Evolutionary conservation across 768 basidiomycete genomes (phyloP), one percentile per base, ranked within the genome.

Genomic region (Tremella yokohamensis): DNA sequence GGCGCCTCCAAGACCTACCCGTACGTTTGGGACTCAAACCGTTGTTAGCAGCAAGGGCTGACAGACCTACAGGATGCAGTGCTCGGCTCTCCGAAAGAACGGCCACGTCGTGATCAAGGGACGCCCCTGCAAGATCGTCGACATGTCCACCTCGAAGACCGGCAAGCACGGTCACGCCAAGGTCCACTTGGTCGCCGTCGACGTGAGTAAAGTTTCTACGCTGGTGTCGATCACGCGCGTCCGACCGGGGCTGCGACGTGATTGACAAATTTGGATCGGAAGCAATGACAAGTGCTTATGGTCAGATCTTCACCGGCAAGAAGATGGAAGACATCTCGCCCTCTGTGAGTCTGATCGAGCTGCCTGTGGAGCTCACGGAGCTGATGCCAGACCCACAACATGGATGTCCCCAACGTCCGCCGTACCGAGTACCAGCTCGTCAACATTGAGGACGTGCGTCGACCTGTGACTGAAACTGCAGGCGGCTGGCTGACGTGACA

Each of bases 131-230:
- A 98, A 98, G 78, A 78, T 80, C 57, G 86, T 92, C 71, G 92
- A 96, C 78, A 97, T 96, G 93, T 94, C 91, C 63, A 96, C 93
- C 81, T 98, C 93, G 78, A 98, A 98, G 65, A 74, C 70, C 50
- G 93, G 94, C 72, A 98, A 98, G 85, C 94, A 98, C 82, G 94
- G 94, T 72, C 94, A 99, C 82, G 94, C 96, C 79, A 99, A 98
- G 81, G 96, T 98, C 76, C 92, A 98, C 80, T 84, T 99, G 63
- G 84, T 97, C 70, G 96, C 86, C 77, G 89, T 90, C 77, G 96
- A 99, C 80, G 93, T 96, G 76, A 63, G 90, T 84, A 29, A 58
- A 16, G 40, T 56, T 40, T 58, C 49, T 52, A 19, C 54, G 49
- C n/a, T n/a, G 15, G 20, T 53, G 49, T 38, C 15, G 40, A 18